A percentile compares a stretch with the other conserved stretches of the same genome.
Conservation (phyloP, 352 stramenopile species). For the Phytopythium aichiense region DNA sequence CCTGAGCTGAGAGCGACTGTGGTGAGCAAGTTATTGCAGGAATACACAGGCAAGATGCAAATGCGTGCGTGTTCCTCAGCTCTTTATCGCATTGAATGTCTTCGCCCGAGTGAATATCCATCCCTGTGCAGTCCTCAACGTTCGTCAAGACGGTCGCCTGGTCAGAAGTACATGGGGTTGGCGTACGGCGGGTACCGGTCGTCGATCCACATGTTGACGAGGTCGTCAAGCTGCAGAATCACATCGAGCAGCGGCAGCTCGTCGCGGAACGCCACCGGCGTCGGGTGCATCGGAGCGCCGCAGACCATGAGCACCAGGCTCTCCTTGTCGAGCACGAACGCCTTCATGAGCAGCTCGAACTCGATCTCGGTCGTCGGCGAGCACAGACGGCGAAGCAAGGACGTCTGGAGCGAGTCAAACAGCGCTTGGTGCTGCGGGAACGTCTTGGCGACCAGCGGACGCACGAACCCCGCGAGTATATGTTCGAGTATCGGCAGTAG, state of each 20-base stretch:
- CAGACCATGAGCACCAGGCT: conserved; percentile 56
- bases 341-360: conserved; percentile 59
- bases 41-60: not conserved
- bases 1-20: not conserved
- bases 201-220: conserved; percentile 76
- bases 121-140: not conserved
- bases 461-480: conserved; percentile 28
- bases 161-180: conserved; percentile 65
- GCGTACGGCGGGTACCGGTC: conserved; percentile 62
- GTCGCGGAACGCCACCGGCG: conserved; percentile 50
- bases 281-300: conserved; percentile 46
- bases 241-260: conserved; percentile 52
- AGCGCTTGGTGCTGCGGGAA: conserved; percentile 57
- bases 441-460: conserved; percentile 34
- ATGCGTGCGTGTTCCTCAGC: not conserved
- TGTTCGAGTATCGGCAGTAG: conserved; percentile 42
- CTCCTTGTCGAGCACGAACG: conserved; percentile 47
- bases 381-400: conserved; percentile 36
- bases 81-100: not conserved
- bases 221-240: conserved; percentile 62
- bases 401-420: conserved; percentile 45
- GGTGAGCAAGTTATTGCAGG: not conserved
- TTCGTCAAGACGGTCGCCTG: not conserved
- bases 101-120: not conserved
- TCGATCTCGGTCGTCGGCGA: conserved; percentile 42